These are phyloP conservation scores for Boletus barrowsii DNA, from an alignment of 768 basidiomycete species.

Conservation along the genomic window DNA sequence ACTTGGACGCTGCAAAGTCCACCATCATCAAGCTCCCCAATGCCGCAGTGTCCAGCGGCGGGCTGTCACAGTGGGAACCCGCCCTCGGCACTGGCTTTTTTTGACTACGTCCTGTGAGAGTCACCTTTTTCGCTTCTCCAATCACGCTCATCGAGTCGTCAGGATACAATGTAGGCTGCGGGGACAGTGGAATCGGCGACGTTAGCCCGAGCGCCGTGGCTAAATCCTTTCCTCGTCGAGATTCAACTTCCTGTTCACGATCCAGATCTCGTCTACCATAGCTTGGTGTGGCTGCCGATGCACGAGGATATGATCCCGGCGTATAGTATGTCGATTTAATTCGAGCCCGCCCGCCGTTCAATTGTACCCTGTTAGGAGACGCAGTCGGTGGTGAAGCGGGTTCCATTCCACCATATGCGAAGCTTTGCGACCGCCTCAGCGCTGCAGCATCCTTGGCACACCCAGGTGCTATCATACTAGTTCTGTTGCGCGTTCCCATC, in stretches of 20 bases:
- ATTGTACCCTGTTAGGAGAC: conserved; percentile 21
- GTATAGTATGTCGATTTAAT: conserved; percentile 70
- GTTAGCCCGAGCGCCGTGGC: conserved; percentile 37
- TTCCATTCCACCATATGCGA: conserved; percentile 56
- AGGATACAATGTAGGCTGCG: conserved; percentile 64
- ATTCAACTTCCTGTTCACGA: conserved; percentile 34
- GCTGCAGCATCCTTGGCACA: conserved; percentile 19
- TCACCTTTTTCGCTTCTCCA: conserved; percentile 34
- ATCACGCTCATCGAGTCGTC: conserved; percentile 70
- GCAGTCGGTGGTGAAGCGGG: conserved; percentile 39
- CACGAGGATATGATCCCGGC: conserved; percentile 51
- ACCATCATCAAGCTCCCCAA: conserved; percentile 62
- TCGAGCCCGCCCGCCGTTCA: conserved; percentile 54
- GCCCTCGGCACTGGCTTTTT: conserved; percentile 34
- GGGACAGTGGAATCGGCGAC: conserved; percentile 43
- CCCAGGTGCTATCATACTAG: conserved; percentile 21
- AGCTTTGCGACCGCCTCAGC: conserved; percentile 33
- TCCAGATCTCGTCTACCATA: conserved; percentile 34
- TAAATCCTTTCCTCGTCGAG: conserved; percentile 42
- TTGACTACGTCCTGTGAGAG: conserved; percentile 26
- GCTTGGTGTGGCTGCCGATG: conserved; percentile 42
- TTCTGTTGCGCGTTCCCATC: conserved; percentile 15
- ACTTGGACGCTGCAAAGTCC: conserved; percentile 46
- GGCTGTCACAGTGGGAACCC: conserved; percentile 18
- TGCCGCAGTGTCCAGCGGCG: conserved; percentile 41